Evolutionary conservation across 129 eudicot genomes (phyloP).

Genomic region (Rutidosis leptorrhynchoides): DNA sequence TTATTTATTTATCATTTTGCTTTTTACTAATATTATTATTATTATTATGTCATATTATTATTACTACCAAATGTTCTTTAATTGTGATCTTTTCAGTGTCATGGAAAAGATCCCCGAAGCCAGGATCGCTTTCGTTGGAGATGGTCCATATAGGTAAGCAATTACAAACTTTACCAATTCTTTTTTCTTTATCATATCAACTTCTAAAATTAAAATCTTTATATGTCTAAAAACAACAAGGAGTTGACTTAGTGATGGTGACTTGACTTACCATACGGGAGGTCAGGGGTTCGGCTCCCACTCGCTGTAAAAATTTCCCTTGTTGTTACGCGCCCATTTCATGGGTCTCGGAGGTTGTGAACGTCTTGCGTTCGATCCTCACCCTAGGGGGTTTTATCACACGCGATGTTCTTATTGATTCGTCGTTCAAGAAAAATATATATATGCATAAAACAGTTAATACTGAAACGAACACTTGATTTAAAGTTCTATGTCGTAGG

Average conservation of each 20-base stretch:
- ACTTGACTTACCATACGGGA: no score
- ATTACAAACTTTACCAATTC: conserved; percentile 1
- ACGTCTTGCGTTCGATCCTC: no score
- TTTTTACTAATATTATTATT: not conserved
- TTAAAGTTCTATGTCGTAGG: not conserved
- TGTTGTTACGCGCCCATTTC: no score
- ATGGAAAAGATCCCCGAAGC: conserved; percentile 96
- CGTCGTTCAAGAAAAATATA: no score
- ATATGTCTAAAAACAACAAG: not conserved
- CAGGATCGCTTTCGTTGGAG: conserved; percentile 91
- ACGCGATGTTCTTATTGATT: no score
- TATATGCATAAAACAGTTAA: not conserved
- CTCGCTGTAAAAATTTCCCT: no score
- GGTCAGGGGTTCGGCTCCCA: no score
- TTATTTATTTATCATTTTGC: not conserved
- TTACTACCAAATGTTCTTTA: not conserved
- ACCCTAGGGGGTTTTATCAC: no score
- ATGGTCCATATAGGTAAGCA: conserved; percentile 82
- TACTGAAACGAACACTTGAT: not conserved
- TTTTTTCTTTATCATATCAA: conserved; percentile 2
- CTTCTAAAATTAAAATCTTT: not conserved
- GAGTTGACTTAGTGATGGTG: no score
- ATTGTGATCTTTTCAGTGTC: conserved; percentile 44
- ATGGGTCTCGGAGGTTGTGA: no score
- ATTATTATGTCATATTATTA: not conserved